These are phyloP conservation scores for Colletotrichum sp. DNA, from an alignment of 2,329 filamentous ascomycete species.

Conservation along the genomic window DNA sequence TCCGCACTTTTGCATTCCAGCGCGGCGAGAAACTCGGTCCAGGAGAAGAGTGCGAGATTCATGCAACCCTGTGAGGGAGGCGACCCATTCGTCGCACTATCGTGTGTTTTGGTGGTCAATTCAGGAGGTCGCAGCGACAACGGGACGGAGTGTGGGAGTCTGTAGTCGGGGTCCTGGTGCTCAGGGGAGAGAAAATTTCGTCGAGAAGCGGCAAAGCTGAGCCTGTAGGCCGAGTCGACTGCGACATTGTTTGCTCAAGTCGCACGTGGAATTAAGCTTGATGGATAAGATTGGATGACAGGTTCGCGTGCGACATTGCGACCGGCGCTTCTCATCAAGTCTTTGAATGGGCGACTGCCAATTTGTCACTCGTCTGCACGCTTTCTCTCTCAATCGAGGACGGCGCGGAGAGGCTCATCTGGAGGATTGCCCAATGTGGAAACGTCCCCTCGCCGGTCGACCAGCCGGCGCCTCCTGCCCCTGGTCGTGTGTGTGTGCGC, in stretches of 20 bases:
- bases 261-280: conserved; percentile 20
- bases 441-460: neutral
- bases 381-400: neutral
- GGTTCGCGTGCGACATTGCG: conserved; percentile 13
- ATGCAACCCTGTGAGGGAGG: conserved; percentile 1
- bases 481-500: neutral
- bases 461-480: neutral
- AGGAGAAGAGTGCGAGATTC: neutral
- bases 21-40: neutral
- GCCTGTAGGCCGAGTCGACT: neutral
- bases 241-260: neutral
- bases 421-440: neutral
- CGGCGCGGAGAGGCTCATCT: conserved; percentile 3
- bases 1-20: neutral
- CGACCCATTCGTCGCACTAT: neutral
- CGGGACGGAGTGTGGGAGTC: neutral
- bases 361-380: neutral
- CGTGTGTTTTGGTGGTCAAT: neutral
- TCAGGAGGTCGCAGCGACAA: neutral
- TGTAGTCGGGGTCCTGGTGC: neutral
- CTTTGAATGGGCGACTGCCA: neutral
- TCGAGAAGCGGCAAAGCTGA: neutral
- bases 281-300: conserved; percentile 19
- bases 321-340: neutral
- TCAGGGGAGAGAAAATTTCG: neutral